Conservation (phyloP, 2,329 filamentous ascomycete species). For the Ophiocordyceps camponoti-floridani region DNA sequence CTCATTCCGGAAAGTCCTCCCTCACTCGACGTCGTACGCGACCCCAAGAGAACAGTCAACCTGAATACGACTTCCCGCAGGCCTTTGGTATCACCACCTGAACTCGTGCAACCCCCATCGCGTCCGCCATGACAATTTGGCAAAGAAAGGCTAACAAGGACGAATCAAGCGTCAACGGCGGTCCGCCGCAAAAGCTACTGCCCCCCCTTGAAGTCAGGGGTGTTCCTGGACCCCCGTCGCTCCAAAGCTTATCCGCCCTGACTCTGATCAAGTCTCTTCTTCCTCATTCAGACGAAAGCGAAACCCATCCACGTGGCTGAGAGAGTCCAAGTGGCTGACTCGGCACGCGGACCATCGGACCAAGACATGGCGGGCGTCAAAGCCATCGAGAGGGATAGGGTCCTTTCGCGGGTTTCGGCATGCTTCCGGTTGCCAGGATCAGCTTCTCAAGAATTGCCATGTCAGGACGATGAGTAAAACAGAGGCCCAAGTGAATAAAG, state of each 20-base stretch:
- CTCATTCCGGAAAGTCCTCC: neutral
- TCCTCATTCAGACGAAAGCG: no score
- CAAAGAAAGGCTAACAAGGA: neutral
- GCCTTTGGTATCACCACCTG: neutral
- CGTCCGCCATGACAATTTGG: neutral
- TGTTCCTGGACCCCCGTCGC: neutral
- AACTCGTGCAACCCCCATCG: neutral
- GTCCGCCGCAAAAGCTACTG: neutral
- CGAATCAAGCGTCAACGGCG: neutral
- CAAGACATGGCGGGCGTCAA: neutral
- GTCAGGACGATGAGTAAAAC: neutral
- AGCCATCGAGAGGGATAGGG: neutral
- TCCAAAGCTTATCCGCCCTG: neutral
- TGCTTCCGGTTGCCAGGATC: neutral
- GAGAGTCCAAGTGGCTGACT: neutral
- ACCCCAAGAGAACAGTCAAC: neutral
- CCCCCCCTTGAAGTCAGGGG: neutral
- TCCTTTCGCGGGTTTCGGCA: neutral
- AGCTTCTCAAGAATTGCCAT: neutral
- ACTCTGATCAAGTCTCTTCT: no score
- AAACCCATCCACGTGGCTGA: neutral
- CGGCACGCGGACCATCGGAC: neutral
- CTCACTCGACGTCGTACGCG: neutral
- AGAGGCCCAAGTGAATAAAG: no score
- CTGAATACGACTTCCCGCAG: slow-evolving; percentile 1